Conservation (phyloP, 2,329 filamentous ascomycete species). For the Rutstroemia sp. region DNA sequence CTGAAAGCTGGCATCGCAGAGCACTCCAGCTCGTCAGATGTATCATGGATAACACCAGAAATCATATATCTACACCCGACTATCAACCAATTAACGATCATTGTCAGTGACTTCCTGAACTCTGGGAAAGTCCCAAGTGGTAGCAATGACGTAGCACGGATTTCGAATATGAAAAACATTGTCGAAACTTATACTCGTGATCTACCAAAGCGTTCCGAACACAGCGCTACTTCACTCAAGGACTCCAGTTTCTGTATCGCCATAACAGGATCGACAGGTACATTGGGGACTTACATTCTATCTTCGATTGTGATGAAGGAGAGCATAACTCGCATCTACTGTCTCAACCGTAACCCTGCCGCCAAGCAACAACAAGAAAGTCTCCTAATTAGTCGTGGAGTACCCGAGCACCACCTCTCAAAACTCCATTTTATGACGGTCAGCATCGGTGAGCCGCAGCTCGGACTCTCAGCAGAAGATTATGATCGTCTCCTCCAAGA, state of each 20-base stretch:
- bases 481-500: not conserved
- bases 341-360: conserved; percentile 36
- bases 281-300: conserved; percentile 42
- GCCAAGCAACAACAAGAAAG: not conserved
- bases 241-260: conserved; percentile 20
- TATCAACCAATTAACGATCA: not conserved
- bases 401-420: not conserved
- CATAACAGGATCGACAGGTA: conserved; percentile 43
- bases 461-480: not conserved
- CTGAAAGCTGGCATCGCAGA: not conserved
- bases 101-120: not conserved
- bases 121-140: not conserved
- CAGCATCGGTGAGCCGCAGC: not conserved
- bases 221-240: not conserved
- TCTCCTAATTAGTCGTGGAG: not conserved
- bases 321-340: conserved; percentile 36
- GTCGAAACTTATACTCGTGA: conserved; percentile 6
- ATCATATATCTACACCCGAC: not conserved
- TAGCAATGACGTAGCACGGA: not conserved
- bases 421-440: not conserved
- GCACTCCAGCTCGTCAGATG: not conserved
- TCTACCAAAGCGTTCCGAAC: not conserved
- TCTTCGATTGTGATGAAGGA: conserved; percentile 29
- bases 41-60: not conserved
- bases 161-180: conserved; percentile 1